Percentiles rank a stretch among this genome's conserved stretches.
phyloP scores from a whole-genome alignment of 2,329 filamentous ascomycete genomes.

The Aspergillus caelatus region DNA sequence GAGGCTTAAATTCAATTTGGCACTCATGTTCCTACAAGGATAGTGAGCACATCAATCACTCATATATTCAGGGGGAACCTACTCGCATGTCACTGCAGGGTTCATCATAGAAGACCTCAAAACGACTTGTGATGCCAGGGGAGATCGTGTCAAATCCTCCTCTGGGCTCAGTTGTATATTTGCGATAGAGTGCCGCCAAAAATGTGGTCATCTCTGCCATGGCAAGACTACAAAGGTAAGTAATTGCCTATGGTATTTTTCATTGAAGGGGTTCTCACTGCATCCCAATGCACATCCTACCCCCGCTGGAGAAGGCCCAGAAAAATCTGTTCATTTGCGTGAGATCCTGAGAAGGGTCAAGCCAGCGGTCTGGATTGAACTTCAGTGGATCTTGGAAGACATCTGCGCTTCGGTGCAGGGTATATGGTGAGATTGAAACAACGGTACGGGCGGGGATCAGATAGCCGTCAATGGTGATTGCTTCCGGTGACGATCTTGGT shows the following conservation, averaged over 20 bases:
- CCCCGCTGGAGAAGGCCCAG: conserved; percentile 46
- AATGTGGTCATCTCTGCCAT: conserved; percentile 56
- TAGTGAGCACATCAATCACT: background rate
- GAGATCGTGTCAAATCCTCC: conserved; percentile 24
- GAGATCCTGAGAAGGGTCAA: conserved; percentile 18
- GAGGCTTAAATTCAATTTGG: background rate
- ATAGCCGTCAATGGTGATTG: conserved; percentile 40
- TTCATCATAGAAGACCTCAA: conserved; percentile 35
- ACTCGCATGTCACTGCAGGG: conserved; percentile 2
- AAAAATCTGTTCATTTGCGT: conserved; percentile 39
- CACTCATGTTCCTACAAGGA: background rate
- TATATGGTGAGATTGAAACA: conserved; percentile 37
- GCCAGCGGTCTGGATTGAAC: conserved; percentile 40
- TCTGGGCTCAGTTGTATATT: conserved; percentile 41
- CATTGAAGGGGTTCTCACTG: conserved; percentile 25
- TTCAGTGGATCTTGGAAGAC: conserved; percentile 31
- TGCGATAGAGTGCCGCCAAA: conserved; percentile 48
- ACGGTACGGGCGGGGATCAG: conserved; percentile 34
- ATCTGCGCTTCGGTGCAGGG: conserved; percentile 35
- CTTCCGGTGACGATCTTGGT: conserved; percentile 41
- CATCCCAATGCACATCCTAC: conserved; percentile 46
- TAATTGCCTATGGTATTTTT: background rate
- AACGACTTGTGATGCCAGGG: conserved; percentile 34
- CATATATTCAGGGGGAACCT: background rate
- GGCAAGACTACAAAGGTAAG: conserved; percentile 41